Evolutionary conservation across 805 yeast species (phyloP).

Genomic region (Candida tallmaniae): DNA sequence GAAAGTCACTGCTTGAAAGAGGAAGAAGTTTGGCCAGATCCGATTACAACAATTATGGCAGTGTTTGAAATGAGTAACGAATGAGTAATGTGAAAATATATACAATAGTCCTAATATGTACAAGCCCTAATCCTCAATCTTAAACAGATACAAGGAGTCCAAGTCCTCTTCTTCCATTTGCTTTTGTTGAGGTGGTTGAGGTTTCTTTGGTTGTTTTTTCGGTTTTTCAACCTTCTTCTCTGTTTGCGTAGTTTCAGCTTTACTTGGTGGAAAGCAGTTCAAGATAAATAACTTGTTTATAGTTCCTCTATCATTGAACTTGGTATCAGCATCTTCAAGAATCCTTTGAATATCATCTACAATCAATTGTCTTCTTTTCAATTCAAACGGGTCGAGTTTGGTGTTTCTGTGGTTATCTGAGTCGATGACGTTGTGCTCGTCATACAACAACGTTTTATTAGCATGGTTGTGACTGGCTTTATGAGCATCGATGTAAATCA

Average conservation of each 20-base stretch:
- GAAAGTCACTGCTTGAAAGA: constrained; percentile 9
- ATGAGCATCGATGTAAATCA: constrained; percentile 15
- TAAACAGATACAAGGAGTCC: constrained; percentile 37
- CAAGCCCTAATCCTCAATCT: constrained; percentile 34
- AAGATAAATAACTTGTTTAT: constrained; percentile 22
- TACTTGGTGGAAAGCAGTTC: constrained; percentile 15
- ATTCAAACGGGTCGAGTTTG: constrained; percentile 13
- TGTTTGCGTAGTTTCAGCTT: no score
- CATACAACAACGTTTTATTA: neutral
- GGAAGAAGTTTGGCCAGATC: constrained; percentile 7
- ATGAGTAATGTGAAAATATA: constrained; percentile 1
- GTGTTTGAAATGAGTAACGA: constrained; percentile 9
- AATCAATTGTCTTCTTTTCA: constrained; percentile 26
- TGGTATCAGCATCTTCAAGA: constrained; percentile 28
- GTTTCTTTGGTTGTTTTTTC: constrained; percentile 8
- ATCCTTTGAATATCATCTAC: constrained; percentile 20
- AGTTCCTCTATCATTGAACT: constrained; percentile 23
- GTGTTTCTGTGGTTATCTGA: constrained; percentile 7
- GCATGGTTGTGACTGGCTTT: constrained; percentile 11
- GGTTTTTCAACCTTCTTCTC: constrained; percentile 9
- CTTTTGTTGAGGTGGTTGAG: constrained; percentile 4
- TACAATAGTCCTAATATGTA: constrained; percentile 5
- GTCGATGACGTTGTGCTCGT: neutral
- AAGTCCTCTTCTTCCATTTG: constrained; percentile 27
- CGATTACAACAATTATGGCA: constrained; percentile 18